Evolutionary conservation across 2,329 filamentous ascomycete species (phyloP).

Genomic region (Aspergillus sclerotialis): DNA sequence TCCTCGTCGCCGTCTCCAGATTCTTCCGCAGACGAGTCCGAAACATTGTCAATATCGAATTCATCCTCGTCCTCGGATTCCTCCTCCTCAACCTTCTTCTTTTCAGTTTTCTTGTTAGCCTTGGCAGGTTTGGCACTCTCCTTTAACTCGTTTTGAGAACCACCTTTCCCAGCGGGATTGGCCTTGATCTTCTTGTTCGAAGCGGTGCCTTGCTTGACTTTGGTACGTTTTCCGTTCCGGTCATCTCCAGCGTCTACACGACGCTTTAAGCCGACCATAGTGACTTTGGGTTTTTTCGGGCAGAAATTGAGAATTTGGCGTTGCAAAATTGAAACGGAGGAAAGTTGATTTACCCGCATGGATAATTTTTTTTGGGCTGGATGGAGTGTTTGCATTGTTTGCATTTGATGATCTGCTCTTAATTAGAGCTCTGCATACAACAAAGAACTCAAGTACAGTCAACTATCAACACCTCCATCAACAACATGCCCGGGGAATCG

Average conservation of each 20-base stretch:
- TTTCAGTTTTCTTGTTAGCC: conserved; percentile 25
- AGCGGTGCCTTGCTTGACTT: conserved; percentile 23
- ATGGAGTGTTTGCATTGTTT: not conserved
- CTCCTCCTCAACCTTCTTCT: conserved; percentile 29
- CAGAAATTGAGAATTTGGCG: conserved; percentile 3
- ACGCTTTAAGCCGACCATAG: conserved; percentile 38
- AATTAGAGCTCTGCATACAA: too few species aligned
- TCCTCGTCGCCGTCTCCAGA: conserved; percentile 30
- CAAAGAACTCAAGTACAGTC: too few species aligned
- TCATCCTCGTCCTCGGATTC: conserved; percentile 42
- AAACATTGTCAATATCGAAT: conserved; percentile 51
- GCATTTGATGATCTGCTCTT: too few species aligned
- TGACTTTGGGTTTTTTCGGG: conserved; percentile 8
- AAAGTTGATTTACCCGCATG: not conserved
- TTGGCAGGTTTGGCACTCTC: conserved; percentile 25
- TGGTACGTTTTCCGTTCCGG: conserved; percentile 35
- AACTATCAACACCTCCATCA: too few species aligned
- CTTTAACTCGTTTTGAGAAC: conserved; percentile 15
- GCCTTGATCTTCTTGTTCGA: conserved; percentile 21
- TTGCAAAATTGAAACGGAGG: not conserved
- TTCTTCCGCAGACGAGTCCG: conserved; percentile 32
- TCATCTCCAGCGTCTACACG: conserved; percentile 31
- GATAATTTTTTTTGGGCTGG: conserved; percentile 2
- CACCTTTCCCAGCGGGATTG: conserved; percentile 17
- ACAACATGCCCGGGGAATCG: too few species aligned